phyloP scores from a whole-genome alignment of 2,329 filamentous ascomycete species.

The Neurospora crassa region DNA sequence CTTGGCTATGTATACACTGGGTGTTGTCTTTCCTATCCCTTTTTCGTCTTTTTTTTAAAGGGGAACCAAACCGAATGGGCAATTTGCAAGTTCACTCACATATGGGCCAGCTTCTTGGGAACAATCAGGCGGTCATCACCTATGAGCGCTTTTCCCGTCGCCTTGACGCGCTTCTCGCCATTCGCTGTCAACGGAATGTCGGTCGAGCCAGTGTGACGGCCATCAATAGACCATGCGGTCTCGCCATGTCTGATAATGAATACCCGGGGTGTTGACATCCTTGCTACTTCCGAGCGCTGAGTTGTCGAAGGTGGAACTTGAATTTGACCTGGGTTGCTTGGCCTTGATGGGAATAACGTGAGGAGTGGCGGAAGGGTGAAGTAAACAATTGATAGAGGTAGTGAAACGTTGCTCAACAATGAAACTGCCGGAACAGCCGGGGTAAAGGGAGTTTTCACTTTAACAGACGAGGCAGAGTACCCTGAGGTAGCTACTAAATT shows the following conservation, averaged over 20 bases:
- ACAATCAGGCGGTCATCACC: constrained; percentile 79
- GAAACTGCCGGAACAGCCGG: not conserved
- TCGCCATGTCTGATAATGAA: constrained; percentile 87
- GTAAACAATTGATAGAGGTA: not conserved
- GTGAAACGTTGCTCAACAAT: constrained; percentile 2
- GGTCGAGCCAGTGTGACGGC: constrained; percentile 73
- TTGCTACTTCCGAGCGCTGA: not conserved
- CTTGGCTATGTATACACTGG: not conserved
- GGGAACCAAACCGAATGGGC: constrained; percentile 1
- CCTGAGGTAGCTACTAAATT: not conserved
- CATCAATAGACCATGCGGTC: constrained; percentile 88
- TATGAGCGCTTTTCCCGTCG: constrained; percentile 75
- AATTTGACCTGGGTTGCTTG: not conserved
- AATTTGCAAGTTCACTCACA: constrained; percentile 42
- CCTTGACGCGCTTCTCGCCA: constrained; percentile 65
- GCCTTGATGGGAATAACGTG: not conserved
- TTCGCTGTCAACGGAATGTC: constrained; percentile 78
- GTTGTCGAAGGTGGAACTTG: not conserved
- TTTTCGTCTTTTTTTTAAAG: not conserved
- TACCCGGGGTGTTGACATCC: constrained; percentile 53
- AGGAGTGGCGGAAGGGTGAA: not conserved
- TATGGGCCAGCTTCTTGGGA: constrained; percentile 69
- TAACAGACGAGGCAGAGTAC: not conserved
- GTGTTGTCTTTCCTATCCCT: not conserved
- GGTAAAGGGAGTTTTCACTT: not conserved